Evolutionary conservation across 495 filamentous ascomycete species (phyloP), one percentile per base, ranked within the genome.

Genomic region (Penicillium riverlandense): DNA sequence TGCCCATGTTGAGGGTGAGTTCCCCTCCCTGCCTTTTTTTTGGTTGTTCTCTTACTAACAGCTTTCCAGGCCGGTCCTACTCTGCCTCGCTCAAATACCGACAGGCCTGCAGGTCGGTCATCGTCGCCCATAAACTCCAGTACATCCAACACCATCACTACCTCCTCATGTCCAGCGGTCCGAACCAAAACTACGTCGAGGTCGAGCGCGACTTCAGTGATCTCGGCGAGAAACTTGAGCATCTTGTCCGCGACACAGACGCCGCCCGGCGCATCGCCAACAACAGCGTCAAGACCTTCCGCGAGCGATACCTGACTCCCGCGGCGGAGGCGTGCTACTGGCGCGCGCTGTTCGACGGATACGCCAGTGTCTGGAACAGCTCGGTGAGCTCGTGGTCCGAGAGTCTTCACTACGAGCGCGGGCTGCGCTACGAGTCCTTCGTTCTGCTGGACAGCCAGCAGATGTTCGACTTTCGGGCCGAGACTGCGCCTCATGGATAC

Each of bases 311-410:
- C 49, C 57, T 79, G 38, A 81, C 79, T 29, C 67, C 71, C 6
- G 77, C 80, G 0, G 78, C 78, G 0, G 71, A 79, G 46, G 70
- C 76, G 0, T 82, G 77, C 47, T 80, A 82, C 53, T 81, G 79
- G 79, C 64, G 78, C 1, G 38, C 53, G 14, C 49, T 82, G 37
- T 63, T 81, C 12, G 62, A 64, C 16, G 65, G 62, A 1, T 81
- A 75, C 58, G 60, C 61, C 8, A 48, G 42, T 15, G 74, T 77
- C 29, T 67, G 61, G 59, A 70, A 70, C 32, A 57, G 56, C 44
- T 63, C 41, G 28, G 57, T 60, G 12, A 28, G 55, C 11, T 41
- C 48, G 9, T 53, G 53, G 54, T 58, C 57, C 7, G 35, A 47
- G 9, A 33, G 29, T 6, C 15, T 47, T 14, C 44, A 46, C 11